Base-by-base conservation (phyloP, 2,329 filamentous ascomycete genomes). In the Fusarium multiceps region DNA sequence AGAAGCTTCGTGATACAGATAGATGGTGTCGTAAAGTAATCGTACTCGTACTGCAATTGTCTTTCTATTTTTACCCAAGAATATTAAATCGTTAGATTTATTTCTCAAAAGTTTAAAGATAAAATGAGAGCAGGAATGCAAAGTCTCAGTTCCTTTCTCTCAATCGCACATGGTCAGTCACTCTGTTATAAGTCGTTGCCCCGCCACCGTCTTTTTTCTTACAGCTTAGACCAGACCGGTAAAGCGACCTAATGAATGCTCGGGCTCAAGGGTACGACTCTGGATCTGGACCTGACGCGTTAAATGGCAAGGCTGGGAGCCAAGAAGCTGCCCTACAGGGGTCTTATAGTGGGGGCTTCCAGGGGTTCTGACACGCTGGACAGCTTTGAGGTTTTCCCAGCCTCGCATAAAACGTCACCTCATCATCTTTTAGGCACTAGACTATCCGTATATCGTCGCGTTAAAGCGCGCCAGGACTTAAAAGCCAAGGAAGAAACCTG, bases 161-260 rank as follows among this genome's bases (percentile, higher is more conserved):
- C 23, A 41, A 41, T 21, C 30, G 25, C 42, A 47, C 55, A 58
- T 59, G 61, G 57, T 51, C 53, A 9, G 28, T 66, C 51, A 45
- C 62, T 55, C 59, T 66, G 66, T 77, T 82, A 82, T 82, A 82
- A 81, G 66, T 75, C 75, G 83, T 84, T 85, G 82, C 82, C 83
- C 82, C 80, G 83, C 83, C 83, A 85, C 81, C 79, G 66, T 61
- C 75, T 80, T 79, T 76, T 71, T 32, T 74, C 32, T 41, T 41
- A 27, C 14, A 41, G 32, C 49, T 51, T 51, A 27, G 32, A 41
- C 48, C 25, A 14, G n/a, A 23, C 37, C 40, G 9, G 34, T 27
- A 40, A 50, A 40, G 48, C 75, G 32, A 34, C 28, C 28, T 30
- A 30, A 34, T 34, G 16, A 77, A 77, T 78, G 77, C 55, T 55